phyloP scores from a whole-genome alignment of 2,329 filamentous ascomycete species.

The Hypoxylon sp. region DNA sequence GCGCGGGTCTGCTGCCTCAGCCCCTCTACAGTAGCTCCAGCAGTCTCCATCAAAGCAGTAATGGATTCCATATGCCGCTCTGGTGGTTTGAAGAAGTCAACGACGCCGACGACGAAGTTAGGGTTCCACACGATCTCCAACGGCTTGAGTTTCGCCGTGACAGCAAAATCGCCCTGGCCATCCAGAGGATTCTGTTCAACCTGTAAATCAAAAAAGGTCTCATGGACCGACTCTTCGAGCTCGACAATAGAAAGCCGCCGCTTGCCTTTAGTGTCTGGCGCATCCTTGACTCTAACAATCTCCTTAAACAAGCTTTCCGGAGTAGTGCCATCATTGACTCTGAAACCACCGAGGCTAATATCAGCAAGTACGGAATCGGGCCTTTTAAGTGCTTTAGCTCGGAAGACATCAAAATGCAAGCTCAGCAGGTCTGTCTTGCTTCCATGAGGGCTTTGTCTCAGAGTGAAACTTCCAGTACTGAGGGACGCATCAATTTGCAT shows the following conservation, averaged over 20 bases:
- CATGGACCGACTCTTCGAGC: constrained; percentile 66
- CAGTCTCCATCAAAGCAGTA: constrained; percentile 92
- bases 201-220: constrained; percentile 92
- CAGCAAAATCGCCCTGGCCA: constrained; percentile 88
- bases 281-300: constrained; percentile 95
- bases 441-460: constrained; percentile 88
- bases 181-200: constrained; percentile 97
- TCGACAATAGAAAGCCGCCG: constrained; percentile 69
- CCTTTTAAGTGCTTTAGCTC: constrained; percentile 88
- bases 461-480: constrained; percentile 95
- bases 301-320: constrained; percentile 92
- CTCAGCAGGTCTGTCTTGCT: constrained; percentile 85
- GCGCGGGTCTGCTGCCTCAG: constrained; percentile 95
- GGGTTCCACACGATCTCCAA: constrained; percentile 99
- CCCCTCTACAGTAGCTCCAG: constrained; percentile 94
- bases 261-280: constrained; percentile 66
- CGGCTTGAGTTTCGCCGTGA: constrained; percentile 92
- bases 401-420: constrained; percentile 94
- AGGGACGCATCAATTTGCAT: constrained; percentile 92
- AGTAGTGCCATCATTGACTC: constrained; percentile 96
- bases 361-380: constrained; percentile 93
- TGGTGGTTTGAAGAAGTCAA: constrained; percentile 95
- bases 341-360: constrained; percentile 90
- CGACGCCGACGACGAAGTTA: constrained; percentile 89
- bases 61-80: constrained; percentile 99